Base-by-base conservation (phyloP, 805 yeast species). In the Metschnikowia cubensis region DNA sequence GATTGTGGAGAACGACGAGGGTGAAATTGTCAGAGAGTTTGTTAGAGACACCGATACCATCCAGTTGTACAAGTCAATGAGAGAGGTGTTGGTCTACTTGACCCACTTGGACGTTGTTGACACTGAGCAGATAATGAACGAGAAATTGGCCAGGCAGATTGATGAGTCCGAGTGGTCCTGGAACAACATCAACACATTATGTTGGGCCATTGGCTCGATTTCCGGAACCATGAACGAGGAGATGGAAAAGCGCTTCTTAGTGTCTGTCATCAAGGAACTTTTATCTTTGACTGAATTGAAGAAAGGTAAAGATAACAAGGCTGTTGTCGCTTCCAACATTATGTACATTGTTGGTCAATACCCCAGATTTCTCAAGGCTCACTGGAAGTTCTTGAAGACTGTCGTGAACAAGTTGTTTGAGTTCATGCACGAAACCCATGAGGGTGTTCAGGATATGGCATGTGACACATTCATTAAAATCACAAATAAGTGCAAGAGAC, bases 391-490 rank as follows among this genome's bases (percentile, higher is more conserved):
- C 62, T 74, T 94, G 66, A 92, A 91, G 68, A 94, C 98, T 0
- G 99, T 94, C 40, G 92, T 94, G 53, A 85, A 89, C 71, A 94
- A 94, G 69, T 78, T 94, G 61, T 94, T 94, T 69, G 99, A 94
- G 69, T 94, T 94, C 64, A 94, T 94, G 99, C 98, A 94, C 74
- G 99, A 94, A 77, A 90, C 97, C n/a, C 99, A 94, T 70, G 99
- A 92, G 70, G 99, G 99, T 74, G 99, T 94, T 54, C 99, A 94
- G 73, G 99, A 94, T 70, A 94, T 94, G 99, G 99, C 99, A 7
- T 94, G 99, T 76, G 99, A 94, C 69, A 94, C 99, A 0, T 94
- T 94, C 66, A 92, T 92, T 65, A 94, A 94, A 69, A 94, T 94
- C 67, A 89, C 96, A 20, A 85, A 82, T 59, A 94, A 94, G 71